Evolutionary conservation across 1,139 yeast genomes (phyloP).

Genomic region (Suhomyces wounanorum): DNA sequence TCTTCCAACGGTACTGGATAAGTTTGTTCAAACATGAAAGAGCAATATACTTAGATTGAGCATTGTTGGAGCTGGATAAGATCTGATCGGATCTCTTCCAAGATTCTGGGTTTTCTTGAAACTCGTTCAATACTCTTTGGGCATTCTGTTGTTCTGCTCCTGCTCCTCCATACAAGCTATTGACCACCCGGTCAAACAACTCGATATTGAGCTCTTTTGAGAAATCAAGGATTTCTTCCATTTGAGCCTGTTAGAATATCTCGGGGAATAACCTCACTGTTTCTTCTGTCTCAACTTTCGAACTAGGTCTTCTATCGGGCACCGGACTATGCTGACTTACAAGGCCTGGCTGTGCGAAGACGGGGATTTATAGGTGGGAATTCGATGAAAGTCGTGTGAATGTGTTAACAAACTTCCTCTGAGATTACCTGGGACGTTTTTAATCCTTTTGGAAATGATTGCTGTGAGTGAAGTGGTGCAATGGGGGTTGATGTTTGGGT

Average conservation of each 20-base stretch:
- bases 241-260: constrained; percentile 22
- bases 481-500: background rate
- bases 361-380: background rate
- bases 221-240: constrained; percentile 91
- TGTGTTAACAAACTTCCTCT: background rate
- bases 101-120: constrained; percentile 92
- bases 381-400: background rate
- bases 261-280: background rate
- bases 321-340: constrained; percentile 1
- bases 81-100: constrained; percentile 96
- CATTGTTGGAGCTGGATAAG: constrained; percentile 71
- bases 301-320: background rate
- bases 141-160: constrained; percentile 84
- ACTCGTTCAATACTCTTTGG: constrained; percentile 77
- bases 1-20: constrained; percentile 91
- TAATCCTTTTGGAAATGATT: background rate
- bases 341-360: background rate
- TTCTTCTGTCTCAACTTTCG: background rate
- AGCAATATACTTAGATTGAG: constrained; percentile 92
- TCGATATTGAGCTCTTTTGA: constrained; percentile 78
- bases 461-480: background rate
- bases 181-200: constrained; percentile 81
- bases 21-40: constrained; percentile 85
- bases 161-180: constrained; percentile 80
- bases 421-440: background rate